Conservation (phyloP, 2,329 filamentous ascomycete species). For the Ambrosiella beaveri region DNA sequence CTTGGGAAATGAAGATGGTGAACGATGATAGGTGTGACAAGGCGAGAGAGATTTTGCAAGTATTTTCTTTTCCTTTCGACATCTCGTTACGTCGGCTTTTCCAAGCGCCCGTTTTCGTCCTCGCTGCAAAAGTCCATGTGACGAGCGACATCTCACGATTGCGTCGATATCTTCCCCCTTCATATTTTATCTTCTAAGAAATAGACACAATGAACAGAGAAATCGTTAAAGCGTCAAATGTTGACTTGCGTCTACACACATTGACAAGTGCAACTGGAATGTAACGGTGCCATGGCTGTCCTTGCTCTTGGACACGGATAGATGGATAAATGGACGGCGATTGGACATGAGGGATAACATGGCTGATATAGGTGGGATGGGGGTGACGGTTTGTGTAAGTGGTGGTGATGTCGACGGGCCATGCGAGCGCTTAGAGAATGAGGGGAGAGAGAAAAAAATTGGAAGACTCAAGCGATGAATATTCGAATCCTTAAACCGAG, state of each 20-base stretch:
- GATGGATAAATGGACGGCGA: too few relatives aligned
- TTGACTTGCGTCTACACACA: too few relatives aligned
- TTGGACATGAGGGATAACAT: not conserved
- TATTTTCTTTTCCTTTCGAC: not conserved
- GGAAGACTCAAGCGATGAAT: not conserved
- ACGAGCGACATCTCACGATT: not conserved
- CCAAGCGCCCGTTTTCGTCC: not conserved
- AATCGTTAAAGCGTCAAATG: too few relatives aligned
- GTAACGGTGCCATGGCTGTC: too few relatives aligned
- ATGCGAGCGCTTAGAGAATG: not conserved
- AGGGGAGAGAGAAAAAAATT: not conserved
- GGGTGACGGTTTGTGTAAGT: not conserved
- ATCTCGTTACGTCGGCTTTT: not conserved
- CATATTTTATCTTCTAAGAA: too few relatives aligned
- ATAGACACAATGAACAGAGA: too few relatives aligned
- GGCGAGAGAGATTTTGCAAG: not conserved
- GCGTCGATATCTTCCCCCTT: too few relatives aligned
- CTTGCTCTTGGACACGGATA: too few relatives aligned
- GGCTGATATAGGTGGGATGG: not conserved
- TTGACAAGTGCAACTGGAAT: too few relatives aligned
- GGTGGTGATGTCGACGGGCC: not conserved
- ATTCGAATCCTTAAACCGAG: not conserved
- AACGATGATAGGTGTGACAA: not conserved
- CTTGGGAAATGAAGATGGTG: not conserved
- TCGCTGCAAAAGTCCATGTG: not conserved